phyloP scores from a whole-genome alignment of 257 asterid species.

The Solanum okadae region DNA sequence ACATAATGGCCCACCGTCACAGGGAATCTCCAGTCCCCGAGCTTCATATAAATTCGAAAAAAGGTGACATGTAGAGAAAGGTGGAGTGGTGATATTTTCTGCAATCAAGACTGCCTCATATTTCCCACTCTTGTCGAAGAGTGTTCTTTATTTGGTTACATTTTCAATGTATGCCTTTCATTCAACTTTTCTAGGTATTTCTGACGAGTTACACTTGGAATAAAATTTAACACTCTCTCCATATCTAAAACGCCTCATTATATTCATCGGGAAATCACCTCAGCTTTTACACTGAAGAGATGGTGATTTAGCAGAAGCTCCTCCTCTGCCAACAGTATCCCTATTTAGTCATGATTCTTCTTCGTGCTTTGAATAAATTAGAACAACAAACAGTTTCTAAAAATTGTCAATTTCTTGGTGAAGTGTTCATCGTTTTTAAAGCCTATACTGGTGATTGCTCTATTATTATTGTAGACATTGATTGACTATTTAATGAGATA shows the following conservation, averaged over 20 bases:
- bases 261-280: neutral
- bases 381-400: neutral
- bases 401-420: neutral
- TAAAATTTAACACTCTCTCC: neutral
- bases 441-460: neutral
- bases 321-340: neutral
- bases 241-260: neutral
- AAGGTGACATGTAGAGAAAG: neutral
- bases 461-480: neutral
- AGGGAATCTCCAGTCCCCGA: neutral
- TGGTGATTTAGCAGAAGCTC: neutral
- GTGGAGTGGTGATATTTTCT: neutral
- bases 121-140: neutral
- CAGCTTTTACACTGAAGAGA: neutral
- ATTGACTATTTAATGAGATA: neutral
- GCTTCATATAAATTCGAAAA: neutral
- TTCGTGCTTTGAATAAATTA: neutral
- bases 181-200: neutral
- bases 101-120: neutral
- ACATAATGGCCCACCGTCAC: neutral
- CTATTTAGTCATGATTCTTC: neutral
- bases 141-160: neutral
- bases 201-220: neutral
- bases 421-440: neutral
- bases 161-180: neutral